These are phyloP conservation scores for Penicillium concentricum DNA, from an alignment of 2,329 filamentous ascomycete species.

Conservation along the genomic window DNA sequence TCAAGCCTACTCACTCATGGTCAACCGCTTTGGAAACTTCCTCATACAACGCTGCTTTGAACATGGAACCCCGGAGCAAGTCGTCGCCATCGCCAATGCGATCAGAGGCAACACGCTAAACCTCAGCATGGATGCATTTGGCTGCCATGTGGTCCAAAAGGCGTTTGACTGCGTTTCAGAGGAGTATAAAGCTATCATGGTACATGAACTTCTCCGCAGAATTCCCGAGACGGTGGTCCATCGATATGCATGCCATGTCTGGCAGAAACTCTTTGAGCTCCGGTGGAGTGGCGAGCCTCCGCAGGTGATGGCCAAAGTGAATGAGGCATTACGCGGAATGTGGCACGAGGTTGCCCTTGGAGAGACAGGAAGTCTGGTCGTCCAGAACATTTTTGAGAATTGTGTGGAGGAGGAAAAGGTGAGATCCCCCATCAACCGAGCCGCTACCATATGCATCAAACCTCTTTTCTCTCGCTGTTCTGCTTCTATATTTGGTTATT, in stretches of 20 bases:
- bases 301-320: slow-evolving; percentile 98
- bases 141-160: slow-evolving; percentile 97
- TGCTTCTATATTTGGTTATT: neutral
- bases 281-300: slow-evolving; percentile 93
- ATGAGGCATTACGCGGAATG: slow-evolving; percentile 91
- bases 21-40: slow-evolving; percentile 98
- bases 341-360: slow-evolving; percentile 98
- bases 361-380: slow-evolving; percentile 95
- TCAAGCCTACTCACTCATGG: slow-evolving; percentile 93
- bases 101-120: slow-evolving; percentile 92
- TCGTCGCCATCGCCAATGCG: slow-evolving; percentile 89
- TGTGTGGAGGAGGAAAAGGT: slow-evolving; percentile 98
- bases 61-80: slow-evolving; percentile 90
- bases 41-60: slow-evolving; percentile 98
- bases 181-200: slow-evolving; percentile 97
- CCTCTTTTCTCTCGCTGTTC: neutral
- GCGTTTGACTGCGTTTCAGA: slow-evolving; percentile 97
- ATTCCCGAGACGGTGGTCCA: slow-evolving; percentile 98
- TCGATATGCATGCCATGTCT: slow-evolving; percentile 97
- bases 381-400: slow-evolving; percentile 99
- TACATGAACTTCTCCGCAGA: slow-evolving; percentile 90
- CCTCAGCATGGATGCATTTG: slow-evolving; percentile 97
- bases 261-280: slow-evolving; percentile 98
- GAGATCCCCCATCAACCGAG: slow-evolving; percentile 27
- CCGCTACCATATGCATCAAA: neutral